phyloP scores from a whole-genome alignment of 371 early-diverging fungal genomes.

The Amoeboaphelidium occidentale region DNA sequence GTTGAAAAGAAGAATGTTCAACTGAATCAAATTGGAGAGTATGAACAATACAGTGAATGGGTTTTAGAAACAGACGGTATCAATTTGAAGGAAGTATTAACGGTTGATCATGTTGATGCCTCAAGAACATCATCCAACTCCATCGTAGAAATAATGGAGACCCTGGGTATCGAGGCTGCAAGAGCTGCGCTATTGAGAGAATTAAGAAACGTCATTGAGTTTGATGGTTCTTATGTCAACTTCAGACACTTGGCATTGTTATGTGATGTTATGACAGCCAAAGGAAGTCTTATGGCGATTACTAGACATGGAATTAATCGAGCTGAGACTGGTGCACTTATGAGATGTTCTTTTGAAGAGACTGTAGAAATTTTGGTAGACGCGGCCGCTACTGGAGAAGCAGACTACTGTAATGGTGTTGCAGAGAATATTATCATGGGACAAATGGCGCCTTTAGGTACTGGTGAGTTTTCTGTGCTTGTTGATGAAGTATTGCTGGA shows the following conservation, averaged over 20 bases:
- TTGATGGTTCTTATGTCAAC: conserved; percentile 97
- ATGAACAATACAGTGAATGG: conserved; percentile 40
- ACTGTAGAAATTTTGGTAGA: conserved; percentile 98
- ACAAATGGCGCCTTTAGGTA: conserved; percentile 93
- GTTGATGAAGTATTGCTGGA: conserved; percentile 10
- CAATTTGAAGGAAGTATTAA: conserved; percentile 69
- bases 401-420: conserved; percentile 85
- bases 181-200: conserved; percentile 80
- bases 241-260: conserved; percentile 91
- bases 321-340: conserved; percentile 84
- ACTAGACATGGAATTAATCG: conserved; percentile 98
- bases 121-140: conserved; percentile 73
- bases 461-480: conserved; percentile 75
- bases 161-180: conserved; percentile 96
- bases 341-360: conserved; percentile 97
- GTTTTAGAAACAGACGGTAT: conserved; percentile 93
- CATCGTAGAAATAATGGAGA: conserved; percentile 70
- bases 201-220: conserved; percentile 85
- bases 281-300: conserved; percentile 88
- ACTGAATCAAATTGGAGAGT: conserved; percentile 33
- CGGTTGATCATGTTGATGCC: conserved; percentile 57
- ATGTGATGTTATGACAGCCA: conserved; percentile 94
- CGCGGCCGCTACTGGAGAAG: conserved; percentile 80
- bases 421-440: conserved; percentile 97
- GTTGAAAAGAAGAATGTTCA: conserved; percentile 34